A percentile compares a stretch with the other conserved stretches of the same genome.
phyloP scores from a whole-genome alignment of 2,329 filamentous ascomycete genomes.

The Mariannaea sp. region DNA sequence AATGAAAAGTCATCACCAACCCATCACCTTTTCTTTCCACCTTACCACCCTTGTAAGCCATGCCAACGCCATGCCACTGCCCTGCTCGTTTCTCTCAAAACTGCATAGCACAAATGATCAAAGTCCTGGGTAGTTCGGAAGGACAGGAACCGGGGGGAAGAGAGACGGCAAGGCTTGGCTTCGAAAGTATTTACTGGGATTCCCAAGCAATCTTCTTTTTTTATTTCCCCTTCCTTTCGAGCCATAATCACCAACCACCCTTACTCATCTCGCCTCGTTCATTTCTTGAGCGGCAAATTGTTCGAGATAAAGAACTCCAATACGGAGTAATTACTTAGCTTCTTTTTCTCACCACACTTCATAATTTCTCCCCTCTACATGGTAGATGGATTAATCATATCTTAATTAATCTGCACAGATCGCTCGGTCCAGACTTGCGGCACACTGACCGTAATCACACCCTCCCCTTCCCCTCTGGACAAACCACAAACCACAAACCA shows the following conservation, averaged over 20 bases:
- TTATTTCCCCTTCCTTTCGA: conserved; percentile 1
- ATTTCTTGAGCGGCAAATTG: no score
- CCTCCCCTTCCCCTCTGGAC: no score
- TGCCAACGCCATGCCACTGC: conserved; percentile 14
- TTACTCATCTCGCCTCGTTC: conserved; percentile 18
- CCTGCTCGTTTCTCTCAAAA: conserved; percentile 1
- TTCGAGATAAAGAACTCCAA: no score
- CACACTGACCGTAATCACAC: no score
- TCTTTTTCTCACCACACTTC: neutral
- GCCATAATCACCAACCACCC: conserved; percentile 11
- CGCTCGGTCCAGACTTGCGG: no score
- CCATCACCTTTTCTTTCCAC: neutral
- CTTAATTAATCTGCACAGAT: neutral
- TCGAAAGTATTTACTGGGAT: no score
- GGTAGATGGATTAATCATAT: neutral
- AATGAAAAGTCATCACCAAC: conserved; percentile 1
- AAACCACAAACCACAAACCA: no score
- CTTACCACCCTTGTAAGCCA: conserved; percentile 11
- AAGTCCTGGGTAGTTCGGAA: no score
- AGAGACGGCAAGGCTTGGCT: no score
- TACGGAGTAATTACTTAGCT: neutral
- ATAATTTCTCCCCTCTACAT: neutral
- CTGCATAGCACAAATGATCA: neutral
- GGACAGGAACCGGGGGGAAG: no score
- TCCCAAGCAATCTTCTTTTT: no score